Evolutionary conservation across 495 filamentous ascomycete species (phyloP), one percentile per base, ranked within the genome.

Genomic region (Filosporella fistucella): DNA sequence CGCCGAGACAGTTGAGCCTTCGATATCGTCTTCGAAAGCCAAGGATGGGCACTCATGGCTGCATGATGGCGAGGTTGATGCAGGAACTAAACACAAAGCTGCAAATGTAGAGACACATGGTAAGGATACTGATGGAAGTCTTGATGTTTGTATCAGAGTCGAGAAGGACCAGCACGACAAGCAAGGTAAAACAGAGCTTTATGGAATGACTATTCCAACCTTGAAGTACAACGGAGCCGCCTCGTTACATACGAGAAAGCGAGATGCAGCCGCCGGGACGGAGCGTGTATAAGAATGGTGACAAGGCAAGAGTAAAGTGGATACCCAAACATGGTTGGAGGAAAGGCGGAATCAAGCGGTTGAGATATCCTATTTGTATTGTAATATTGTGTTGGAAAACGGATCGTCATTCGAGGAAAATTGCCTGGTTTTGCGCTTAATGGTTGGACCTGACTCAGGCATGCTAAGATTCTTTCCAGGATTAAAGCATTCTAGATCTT

Each of bases 141-240:
- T 91, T 18, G 84, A 89, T 55, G 76, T 89, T 34, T 68, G 75
- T 46, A 80, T 86, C 55, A 68, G 72, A 4, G 80, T 91, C 21
- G 86, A 91, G 66, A 80, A 82, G 45, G 74, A 87, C 58, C 81
- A 83, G 49, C 77, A 81, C 45, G 70, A 88, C 57, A 63, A 60
- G 11, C 59, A 77, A 37, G 86, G 84, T 10, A 63, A 65, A 47
- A 86, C 86, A 1, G 68, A 82, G 51, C 71, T 73, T 13, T 89
- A 89, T 59, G 86, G 84, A 26, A 75, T 89, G 49, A 81, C 66
- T n/a, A 68, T 80, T 24, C 76, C 75, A 10, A 22, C 40, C 20
- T 62, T 80, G 21, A 59, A 61, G 5, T 49, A 66, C 47, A 34
- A 44, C 11, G 49, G 26, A 13, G 42, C 50, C 21, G 49, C 50